Evolutionary conservation across 441 rosid species (phyloP), one percentile per base, ranked within the genome.

Genomic region (Manihot esculenta): DNA sequence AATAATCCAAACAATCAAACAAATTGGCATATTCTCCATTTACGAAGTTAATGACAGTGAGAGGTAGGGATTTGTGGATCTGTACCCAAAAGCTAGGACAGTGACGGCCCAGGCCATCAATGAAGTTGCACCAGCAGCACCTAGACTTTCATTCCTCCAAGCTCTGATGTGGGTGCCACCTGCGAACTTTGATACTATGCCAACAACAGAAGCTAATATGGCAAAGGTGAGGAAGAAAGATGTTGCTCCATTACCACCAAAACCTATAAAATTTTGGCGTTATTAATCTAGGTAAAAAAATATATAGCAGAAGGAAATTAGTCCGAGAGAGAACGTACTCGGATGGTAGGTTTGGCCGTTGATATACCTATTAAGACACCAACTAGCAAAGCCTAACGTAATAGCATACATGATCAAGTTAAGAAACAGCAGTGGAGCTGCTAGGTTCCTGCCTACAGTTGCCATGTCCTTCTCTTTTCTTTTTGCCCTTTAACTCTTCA

Each of bases 231-330:
- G 67, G 80, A 91, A 94, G 72, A 94, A 84, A 64, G 76, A 70
- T 0, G 98, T 94, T 27, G 97, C 97, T 38, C 91, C 97, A 38
- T 90, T 91, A 27, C 91, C 96, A 58, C 93, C 93, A 38, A 91
- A 85, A 71, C 98, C 98, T 91, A 74, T 24, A 47, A 54, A 17
- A n/a, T 41, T n/a, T 33, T 11, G 3, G 20, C 10, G 23, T 38
- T 35, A 0, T 30, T n/a, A 33, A 13, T 20, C 14, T 47, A 38
- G 4, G 12, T 13, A 44, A 50, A 35, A 12, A 41, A 35, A 35
- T 35, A n/a, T 20, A 51, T 3, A 53, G 23, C 51, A 30, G 5
- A 55, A 21, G 41, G 7, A 6, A 5, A 35, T 2, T 0, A 4
- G 4, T 1, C 18, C 27, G 10, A 41, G 3, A 2, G 9, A 10